Percentiles rank a stretch among this genome's conserved stretches.
These are phyloP conservation scores for Globisporangium heterothallicum DNA, from an alignment of 352 stramenopile genomes.

Conservation along the genomic window DNA sequence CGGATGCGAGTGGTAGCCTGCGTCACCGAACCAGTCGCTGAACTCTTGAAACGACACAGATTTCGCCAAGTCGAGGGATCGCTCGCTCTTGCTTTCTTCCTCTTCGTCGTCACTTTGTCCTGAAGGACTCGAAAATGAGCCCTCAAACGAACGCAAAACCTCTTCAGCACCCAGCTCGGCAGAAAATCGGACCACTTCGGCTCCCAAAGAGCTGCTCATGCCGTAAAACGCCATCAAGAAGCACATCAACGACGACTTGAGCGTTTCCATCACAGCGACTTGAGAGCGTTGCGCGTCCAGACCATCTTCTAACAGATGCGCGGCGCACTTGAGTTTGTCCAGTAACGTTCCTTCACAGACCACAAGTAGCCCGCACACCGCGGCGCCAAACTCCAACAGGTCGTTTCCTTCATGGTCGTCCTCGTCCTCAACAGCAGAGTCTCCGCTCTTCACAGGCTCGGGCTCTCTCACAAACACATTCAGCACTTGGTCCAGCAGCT, in stretches of 20 bases:
- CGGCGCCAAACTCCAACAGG: slow-evolving; percentile 39
- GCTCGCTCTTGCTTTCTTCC: slow-evolving; percentile 18
- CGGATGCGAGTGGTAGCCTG: slow-evolving; percentile 53
- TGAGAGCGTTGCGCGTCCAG: slow-evolving; percentile 24
- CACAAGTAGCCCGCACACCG: slow-evolving; percentile 61
- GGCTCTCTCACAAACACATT: slow-evolving; percentile 60
- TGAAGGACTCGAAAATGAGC: slow-evolving; percentile 9
- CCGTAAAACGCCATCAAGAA: slow-evolving; percentile 84
- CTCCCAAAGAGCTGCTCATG: slow-evolving; percentile 72
- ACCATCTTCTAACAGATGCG: slow-evolving; percentile 25
- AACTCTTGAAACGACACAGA: slow-evolving; percentile 60
- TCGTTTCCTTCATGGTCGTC: slow-evolving; percentile 36
- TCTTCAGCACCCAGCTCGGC: slow-evolving; percentile 59
- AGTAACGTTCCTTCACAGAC: slow-evolving; percentile 59
- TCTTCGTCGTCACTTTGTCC: slow-evolving; percentile 19
- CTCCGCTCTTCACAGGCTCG: slow-evolving; percentile 15
- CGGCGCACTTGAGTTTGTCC: slow-evolving; percentile 49
- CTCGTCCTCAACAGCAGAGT: slow-evolving; percentile 13
- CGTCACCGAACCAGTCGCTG: slow-evolving; percentile 68
- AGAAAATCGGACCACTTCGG: slow-evolving; percentile 66
- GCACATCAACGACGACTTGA: slow-evolving; percentile 61
- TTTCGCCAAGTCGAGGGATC: slow-evolving; percentile 29
- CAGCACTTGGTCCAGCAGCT: slow-evolving; percentile 58
- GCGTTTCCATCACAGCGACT: slow-evolving; percentile 45
- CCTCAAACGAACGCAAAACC: slow-evolving; percentile 56